These are phyloP conservation scores for Cystobasidium sp. DNA, from an alignment of 1,284 basidiomycete species.

Conservation along the genomic window DNA sequence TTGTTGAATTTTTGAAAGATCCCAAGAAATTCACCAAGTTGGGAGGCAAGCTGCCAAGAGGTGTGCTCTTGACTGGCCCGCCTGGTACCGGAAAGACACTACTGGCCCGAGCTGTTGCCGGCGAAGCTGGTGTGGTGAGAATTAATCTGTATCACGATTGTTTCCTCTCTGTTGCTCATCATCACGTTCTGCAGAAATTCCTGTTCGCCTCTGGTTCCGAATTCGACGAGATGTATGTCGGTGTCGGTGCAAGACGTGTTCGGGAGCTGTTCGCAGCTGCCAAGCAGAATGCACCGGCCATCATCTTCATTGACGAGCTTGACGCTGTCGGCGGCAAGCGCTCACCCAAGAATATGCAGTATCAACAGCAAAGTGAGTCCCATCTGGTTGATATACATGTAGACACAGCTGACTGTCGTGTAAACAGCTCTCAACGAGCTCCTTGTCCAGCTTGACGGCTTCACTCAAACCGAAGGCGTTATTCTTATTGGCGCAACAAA, in stretches of 20 bases:
- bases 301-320: constrained; percentile 92
- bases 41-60: constrained; percentile 89
- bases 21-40: constrained; percentile 83
- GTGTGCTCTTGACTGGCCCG: constrained; percentile 83
- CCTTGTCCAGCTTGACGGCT: constrained; percentile 92
- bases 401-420: not conserved
- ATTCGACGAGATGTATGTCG: constrained; percentile 96
- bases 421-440: constrained; percentile 81
- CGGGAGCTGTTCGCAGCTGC: constrained; percentile 94
- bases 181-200: constrained; percentile 65
- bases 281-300: constrained; percentile 90
- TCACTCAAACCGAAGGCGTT: constrained; percentile 84
- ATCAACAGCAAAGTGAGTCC: constrained; percentile 69
- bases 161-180: constrained; percentile 52
- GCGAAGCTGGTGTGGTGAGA: constrained; percentile 83
- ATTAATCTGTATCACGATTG: no score
- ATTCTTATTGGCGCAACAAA: constrained; percentile 76
- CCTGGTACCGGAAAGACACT: constrained; percentile 93
- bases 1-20: constrained; percentile 90
- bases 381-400: constrained; percentile 54
- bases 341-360: constrained; percentile 81
- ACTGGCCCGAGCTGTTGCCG: constrained; percentile 92
- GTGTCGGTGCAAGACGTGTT: constrained; percentile 93
- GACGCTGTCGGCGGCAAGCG: constrained; percentile 94
- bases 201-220: constrained; percentile 76